These are phyloP conservation scores for Fraxinus albicans DNA, from an alignment of 305 asterid species.

Conservation along the genomic window DNA sequence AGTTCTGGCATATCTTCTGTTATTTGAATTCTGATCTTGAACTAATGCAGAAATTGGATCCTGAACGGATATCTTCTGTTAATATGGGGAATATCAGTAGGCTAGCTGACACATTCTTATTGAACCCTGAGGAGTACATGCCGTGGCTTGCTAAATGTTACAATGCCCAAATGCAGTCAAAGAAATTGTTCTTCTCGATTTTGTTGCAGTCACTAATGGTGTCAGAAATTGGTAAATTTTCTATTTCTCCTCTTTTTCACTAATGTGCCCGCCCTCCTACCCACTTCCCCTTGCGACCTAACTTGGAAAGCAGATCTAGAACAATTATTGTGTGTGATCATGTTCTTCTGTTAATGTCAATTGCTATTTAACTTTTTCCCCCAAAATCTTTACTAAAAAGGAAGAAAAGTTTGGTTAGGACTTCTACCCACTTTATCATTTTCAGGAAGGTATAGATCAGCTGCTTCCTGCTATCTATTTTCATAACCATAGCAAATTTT, in stretches of 20 bases:
- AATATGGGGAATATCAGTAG: conserved; percentile 60
- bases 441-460: neutral
- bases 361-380: neutral
- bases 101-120: conserved; percentile 53
- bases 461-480: neutral
- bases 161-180: conserved; percentile 57
- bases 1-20: neutral
- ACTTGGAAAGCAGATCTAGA: neutral
- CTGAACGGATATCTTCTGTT: conserved; percentile 37
- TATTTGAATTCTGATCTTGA: conserved; percentile 13
- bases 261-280: neutral
- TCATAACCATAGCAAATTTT: neutral
- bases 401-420: neutral
- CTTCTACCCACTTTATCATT: neutral
- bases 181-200: conserved; percentile 63
- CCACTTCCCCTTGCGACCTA: neutral
- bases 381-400: neutral
- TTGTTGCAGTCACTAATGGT: conserved; percentile 58
- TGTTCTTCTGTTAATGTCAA: neutral
- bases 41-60: conserved; percentile 59
- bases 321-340: conserved; percentile 1
- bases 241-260: conserved; percentile 5
- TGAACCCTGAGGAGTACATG: conserved; percentile 48
- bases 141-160: conserved; percentile 79
- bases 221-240: conserved; percentile 56